Conservation (phyloP, 495 filamentous ascomycete genomes). For the Penicillium soppii region DNA sequence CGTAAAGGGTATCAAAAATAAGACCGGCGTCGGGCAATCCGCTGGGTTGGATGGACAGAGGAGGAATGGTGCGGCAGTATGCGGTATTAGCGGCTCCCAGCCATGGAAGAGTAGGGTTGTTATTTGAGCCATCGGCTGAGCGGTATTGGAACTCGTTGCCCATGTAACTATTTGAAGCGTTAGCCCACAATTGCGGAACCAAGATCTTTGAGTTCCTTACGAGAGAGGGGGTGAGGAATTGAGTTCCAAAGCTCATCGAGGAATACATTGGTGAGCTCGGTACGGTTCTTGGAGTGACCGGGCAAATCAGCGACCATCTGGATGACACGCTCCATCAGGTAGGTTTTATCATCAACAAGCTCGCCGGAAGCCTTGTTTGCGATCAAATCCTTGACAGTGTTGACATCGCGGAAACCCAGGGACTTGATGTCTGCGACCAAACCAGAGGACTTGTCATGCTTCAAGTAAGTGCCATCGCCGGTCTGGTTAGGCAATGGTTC, state of each 20-base stretch:
- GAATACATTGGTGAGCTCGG: conserved; percentile 67
- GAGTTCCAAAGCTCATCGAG: conserved; percentile 69
- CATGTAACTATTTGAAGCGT: conserved; percentile 45
- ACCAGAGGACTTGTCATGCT: conserved; percentile 53
- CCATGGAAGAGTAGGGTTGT: conserved; percentile 57
- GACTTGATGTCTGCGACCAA: conserved; percentile 62
- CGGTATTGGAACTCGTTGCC: conserved; percentile 67
- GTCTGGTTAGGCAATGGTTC: conserved; percentile 66
- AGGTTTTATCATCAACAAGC: conserved; percentile 70
- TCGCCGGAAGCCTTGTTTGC: conserved; percentile 55
- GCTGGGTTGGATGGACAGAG: conserved; percentile 50
- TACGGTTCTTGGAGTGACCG: conserved; percentile 57
- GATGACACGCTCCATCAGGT: conserved; percentile 76
- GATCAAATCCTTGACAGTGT: conserved; percentile 54
- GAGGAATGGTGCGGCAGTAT: conserved; percentile 54
- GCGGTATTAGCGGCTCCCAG: conserved; percentile 56
- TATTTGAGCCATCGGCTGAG: conserved; percentile 71
- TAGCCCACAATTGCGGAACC: conserved; percentile 6
- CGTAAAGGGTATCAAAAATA: conserved; percentile 54
- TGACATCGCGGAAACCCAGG: conserved; percentile 58
- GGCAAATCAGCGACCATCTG: conserved; percentile 71
- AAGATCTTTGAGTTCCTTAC: conserved; percentile 26
- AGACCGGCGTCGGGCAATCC: conserved; percentile 54
- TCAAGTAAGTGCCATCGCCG: conserved; percentile 58
- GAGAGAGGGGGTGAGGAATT: conserved; percentile 52